phyloP scores from a whole-genome alignment of 768 basidiomycete species.

The Inosperma sp. region DNA sequence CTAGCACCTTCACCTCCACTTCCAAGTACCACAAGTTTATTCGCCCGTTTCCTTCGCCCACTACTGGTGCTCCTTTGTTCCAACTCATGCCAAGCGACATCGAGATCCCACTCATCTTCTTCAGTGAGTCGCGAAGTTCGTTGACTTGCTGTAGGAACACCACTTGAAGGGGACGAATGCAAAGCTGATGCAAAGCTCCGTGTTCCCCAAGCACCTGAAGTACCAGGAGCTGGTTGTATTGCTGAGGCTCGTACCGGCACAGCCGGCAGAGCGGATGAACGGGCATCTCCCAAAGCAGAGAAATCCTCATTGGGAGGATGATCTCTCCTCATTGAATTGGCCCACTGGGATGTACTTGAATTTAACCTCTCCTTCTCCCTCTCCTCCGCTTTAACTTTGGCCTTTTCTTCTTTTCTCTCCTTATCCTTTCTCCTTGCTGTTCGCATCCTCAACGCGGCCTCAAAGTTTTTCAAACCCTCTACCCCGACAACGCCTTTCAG shows the following conservation, averaged over 20 bases:
- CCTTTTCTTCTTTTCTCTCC: slow-evolving; percentile 81
- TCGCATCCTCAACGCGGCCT: slow-evolving; percentile 74
- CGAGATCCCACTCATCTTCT: slow-evolving; percentile 73
- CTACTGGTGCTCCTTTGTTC: slow-evolving; percentile 44
- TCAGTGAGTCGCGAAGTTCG: slow-evolving; percentile 31
- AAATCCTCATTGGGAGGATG: slow-evolving; percentile 19
- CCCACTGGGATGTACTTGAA: slow-evolving; percentile 4
- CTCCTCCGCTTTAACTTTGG: slow-evolving; percentile 73
- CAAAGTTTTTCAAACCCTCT: slow-evolving; percentile 77
- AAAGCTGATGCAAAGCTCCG: slow-evolving; percentile 80
- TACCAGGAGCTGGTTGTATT: slow-evolving; percentile 16
- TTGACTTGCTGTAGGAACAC: slow-evolving; percentile 22
- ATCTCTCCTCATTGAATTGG: slow-evolving; percentile 5
- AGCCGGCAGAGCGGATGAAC: slow-evolving; percentile 17
- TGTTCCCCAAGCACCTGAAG: slow-evolving; percentile 68
- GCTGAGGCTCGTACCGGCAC: background rate
- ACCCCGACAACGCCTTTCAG: slow-evolving; percentile 70
- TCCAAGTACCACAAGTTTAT: slow-evolving; percentile 68
- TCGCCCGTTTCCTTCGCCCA: slow-evolving; percentile 51
- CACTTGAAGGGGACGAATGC: slow-evolving; percentile 43
- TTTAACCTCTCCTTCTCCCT: slow-evolving; percentile 48
- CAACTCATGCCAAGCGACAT: slow-evolving; percentile 76
- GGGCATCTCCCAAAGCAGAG: slow-evolving; percentile 21
- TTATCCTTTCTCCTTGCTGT: slow-evolving; percentile 74
- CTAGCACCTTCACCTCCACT: slow-evolving; percentile 54